Base-by-base conservation (phyloP, 1,284 basidiomycete species). In the Microbotryum scabiosae region DNA sequence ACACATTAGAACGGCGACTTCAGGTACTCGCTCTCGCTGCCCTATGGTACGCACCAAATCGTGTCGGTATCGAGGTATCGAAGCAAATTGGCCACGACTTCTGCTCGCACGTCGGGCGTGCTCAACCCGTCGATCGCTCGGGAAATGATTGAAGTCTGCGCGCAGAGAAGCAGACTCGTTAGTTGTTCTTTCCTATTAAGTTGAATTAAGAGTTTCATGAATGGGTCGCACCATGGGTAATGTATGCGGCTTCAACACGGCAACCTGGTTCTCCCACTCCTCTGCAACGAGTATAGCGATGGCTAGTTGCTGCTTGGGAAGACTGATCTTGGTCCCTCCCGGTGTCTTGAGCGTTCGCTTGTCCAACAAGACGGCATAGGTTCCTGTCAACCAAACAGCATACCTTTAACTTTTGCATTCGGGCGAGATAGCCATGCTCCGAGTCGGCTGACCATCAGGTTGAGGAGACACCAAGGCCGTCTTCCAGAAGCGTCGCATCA, bases 31-130 rank as follows among this genome's bases (percentile, higher is more conserved):
- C 20, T 46, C 1, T 16, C 48, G 12, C 23, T 10, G 9, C 30
- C 30, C 7, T 30, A 10, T 1, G 25, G 48, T 65, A 71, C 81
- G 60, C 68, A 92, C 92, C 90, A 92, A 62, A 98, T 84, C 0
- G 96, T 93, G 74, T 99, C 96, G 3, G 94, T 97, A 68, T 97
- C 87, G 43, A 98, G 77, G 76, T 97, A 98, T 65, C 85, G 82
- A 55, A 97, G 74, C 51, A 98, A 75, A 23, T 84, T 80, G n/a
- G 81, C 80, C 36, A 83, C 81, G 30, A 94, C 86, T 57, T 86
- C 81, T n/a, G 75, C 73, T 8, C 85, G 79, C 18, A 82, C 83
- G 30, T 74, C 69, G 48, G 80, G 76, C 50, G 87, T 82, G 9
- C 76, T 72, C 68, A 96, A 79, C 0, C 84, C 82, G 74, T 99